Conservation (phyloP, 2,329 filamentous ascomycete species). For the Stagonosporopsis tanaceti region DNA sequence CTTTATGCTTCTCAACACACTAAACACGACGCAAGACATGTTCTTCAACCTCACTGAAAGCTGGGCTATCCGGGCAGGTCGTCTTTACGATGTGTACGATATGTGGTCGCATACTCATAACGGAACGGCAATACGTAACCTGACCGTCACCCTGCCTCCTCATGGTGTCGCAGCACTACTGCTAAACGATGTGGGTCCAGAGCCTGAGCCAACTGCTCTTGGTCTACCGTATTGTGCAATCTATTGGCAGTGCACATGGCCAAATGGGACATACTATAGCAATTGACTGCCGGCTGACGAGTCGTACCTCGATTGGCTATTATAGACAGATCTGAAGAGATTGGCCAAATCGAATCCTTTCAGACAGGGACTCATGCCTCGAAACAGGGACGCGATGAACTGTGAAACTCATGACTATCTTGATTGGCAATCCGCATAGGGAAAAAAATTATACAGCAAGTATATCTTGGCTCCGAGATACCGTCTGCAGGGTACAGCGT, state of each 20-base stretch:
- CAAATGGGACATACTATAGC: constrained; percentile 25
- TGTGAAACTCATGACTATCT: no score
- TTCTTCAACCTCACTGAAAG: constrained; percentile 34
- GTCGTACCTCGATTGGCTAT: neutral
- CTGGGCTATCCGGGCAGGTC: constrained; percentile 21
- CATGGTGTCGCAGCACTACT: constrained; percentile 25
- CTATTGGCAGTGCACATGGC: constrained; percentile 25
- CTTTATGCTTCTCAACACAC: constrained; percentile 29
- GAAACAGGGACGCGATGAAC: no score
- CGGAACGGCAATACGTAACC: constrained; percentile 20
- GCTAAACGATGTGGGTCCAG: constrained; percentile 24
- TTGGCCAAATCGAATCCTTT: neutral
- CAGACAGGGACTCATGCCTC: neutral
- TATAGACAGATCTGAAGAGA: neutral
- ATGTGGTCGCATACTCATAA: constrained; percentile 26
- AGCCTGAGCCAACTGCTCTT: constrained; percentile 8
- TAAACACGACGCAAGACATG: constrained; percentile 11
- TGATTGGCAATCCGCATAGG: no score
- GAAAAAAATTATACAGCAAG: no score
- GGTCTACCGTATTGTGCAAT: constrained; percentile 21
- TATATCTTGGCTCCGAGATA: no score
- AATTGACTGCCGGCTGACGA: constrained; percentile 9
- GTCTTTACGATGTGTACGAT: constrained; percentile 23
- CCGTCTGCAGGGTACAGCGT: no score
- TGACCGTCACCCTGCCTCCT: constrained; percentile 17